Evolutionary conservation across 768 basidiomycete genomes (phyloP).

Genomic region (Calocera viscosa): DNA sequence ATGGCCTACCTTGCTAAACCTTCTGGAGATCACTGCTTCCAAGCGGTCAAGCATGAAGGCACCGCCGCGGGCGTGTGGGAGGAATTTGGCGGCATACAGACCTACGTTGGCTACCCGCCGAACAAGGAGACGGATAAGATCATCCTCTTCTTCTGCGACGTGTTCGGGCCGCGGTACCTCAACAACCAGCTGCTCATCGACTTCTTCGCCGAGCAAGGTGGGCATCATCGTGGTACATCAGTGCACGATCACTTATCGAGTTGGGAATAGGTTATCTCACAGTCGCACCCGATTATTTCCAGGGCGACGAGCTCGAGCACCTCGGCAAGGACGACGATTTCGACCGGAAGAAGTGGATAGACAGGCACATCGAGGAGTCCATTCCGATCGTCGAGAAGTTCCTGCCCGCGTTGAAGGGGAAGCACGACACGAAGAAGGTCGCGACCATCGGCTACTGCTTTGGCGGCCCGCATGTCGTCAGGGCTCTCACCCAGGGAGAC

Average conservation of each 20-base stretch:
- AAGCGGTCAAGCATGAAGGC: constrained; percentile 41
- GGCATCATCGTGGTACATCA: constrained; percentile 7
- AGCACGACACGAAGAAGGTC: constrained; percentile 32
- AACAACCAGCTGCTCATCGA: constrained; percentile 53
- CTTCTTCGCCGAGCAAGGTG: constrained; percentile 50
- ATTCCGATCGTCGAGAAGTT: constrained; percentile 36
- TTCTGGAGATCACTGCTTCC: constrained; percentile 42
- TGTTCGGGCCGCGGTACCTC: constrained; percentile 46
- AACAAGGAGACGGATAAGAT: constrained; percentile 31
- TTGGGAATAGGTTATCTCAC: constrained; percentile 40
- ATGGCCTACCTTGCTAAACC: constrained; percentile 29
- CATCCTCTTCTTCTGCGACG: constrained; percentile 46
- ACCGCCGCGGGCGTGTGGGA: constrained; percentile 34
- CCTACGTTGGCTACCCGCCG: constrained; percentile 43
- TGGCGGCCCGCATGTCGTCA: constrained; percentile 20
- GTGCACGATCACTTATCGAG: background rate
- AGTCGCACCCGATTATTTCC: constrained; percentile 51
- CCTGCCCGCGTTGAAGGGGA: constrained; percentile 39
- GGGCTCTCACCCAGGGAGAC: background rate
- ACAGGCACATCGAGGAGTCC: constrained; percentile 29
- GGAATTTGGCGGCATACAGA: constrained; percentile 35
- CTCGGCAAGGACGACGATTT: constrained; percentile 32
- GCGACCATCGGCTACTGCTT: constrained; percentile 20
- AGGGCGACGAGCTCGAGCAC: constrained; percentile 41
- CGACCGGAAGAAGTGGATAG: constrained; percentile 35